Conservation (phyloP, 2,329 filamentous ascomycete genomes). For the Fusarium sp. region DNA sequence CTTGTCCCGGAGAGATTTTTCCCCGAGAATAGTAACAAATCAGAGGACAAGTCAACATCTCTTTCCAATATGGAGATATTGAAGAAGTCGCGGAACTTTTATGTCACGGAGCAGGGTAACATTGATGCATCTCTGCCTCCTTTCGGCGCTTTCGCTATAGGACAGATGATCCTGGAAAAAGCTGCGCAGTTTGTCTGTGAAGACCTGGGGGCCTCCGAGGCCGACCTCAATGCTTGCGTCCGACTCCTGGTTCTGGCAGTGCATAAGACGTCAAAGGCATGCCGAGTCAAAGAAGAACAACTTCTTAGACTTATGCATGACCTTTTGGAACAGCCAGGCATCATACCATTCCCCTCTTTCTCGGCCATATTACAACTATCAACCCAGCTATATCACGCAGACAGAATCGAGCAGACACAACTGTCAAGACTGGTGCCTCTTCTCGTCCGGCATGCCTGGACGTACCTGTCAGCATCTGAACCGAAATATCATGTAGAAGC, state of each 20-base stretch:
- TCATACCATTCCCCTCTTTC: constrained; percentile 63
- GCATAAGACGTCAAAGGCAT: constrained; percentile 58
- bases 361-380: constrained; percentile 67
- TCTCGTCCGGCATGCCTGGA: constrained; percentile 79
- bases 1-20: constrained; percentile 73
- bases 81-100: constrained; percentile 70
- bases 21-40: constrained; percentile 40
- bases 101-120: constrained; percentile 74
- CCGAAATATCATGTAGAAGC: constrained; percentile 96
- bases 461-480: constrained; percentile 78
- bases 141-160: constrained; percentile 63
- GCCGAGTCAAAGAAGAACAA: constrained; percentile 55
- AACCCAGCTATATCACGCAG: constrained; percentile 63
- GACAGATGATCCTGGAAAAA: constrained; percentile 71
- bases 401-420: constrained; percentile 61
- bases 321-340: constrained; percentile 53
- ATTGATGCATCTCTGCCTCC: constrained; percentile 69
- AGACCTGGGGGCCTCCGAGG: constrained; percentile 53
- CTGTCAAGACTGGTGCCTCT: constrained; percentile 71
- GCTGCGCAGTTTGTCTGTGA: constrained; percentile 62
- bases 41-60: constrained; percentile 14
- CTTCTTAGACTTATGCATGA: constrained; percentile 62
- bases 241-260: constrained; percentile 68
- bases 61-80: constrained; percentile 60
- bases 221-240: constrained; percentile 65